Evolutionary conservation across 805 yeast genomes (phyloP).

Genomic region (Cyberlindnera veronae): DNA sequence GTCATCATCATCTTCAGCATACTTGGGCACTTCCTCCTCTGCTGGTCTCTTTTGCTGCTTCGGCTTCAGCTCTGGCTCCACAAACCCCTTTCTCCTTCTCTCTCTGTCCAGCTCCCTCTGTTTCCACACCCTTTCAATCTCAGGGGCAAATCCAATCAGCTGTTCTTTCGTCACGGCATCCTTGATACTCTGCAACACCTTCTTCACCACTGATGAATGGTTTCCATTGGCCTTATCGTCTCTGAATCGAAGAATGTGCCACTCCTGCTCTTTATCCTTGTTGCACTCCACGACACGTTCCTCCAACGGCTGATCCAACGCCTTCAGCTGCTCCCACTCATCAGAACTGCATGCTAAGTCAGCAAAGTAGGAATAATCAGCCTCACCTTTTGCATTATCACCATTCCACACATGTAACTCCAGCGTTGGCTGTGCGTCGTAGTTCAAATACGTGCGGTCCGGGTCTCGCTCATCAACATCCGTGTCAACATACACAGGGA

Average conservation of each 20-base stretch:
- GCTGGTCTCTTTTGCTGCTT: slow-evolving; percentile 1
- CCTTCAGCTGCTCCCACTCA: slow-evolving; percentile 79
- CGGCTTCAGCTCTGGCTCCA: slow-evolving; percentile 10
- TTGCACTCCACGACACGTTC: slow-evolving; percentile 87
- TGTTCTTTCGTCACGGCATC: slow-evolving; percentile 86
- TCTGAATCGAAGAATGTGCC: slow-evolving; percentile 86
- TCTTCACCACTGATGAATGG: slow-evolving; percentile 75
- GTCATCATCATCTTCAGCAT: slow-evolving; percentile 1
- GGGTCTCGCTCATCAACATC: slow-evolving; percentile 60
- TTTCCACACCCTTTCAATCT: slow-evolving; percentile 61
- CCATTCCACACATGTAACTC: slow-evolving; percentile 81
- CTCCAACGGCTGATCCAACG: slow-evolving; percentile 73
- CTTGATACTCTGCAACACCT: slow-evolving; percentile 76
- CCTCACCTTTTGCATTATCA: slow-evolving; percentile 49
- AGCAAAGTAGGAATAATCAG: slow-evolving; percentile 60
- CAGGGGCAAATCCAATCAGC: slow-evolving; percentile 51
- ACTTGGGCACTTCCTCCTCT: slow-evolving; percentile 11
- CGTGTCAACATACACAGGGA: slow-evolving; percentile 56
- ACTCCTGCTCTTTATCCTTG: slow-evolving; percentile 54
- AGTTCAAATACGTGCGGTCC: slow-evolving; percentile 71
- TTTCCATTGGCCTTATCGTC: slow-evolving; percentile 92
- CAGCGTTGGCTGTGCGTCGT: slow-evolving; percentile 73
- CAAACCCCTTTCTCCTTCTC: slow-evolving; percentile 6
- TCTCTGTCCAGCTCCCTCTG: slow-evolving; percentile 41
- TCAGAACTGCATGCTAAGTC: slow-evolving; percentile 58